phyloP scores from a whole-genome alignment of 805 yeast genomes.

The Starmerella powellii region DNA sequence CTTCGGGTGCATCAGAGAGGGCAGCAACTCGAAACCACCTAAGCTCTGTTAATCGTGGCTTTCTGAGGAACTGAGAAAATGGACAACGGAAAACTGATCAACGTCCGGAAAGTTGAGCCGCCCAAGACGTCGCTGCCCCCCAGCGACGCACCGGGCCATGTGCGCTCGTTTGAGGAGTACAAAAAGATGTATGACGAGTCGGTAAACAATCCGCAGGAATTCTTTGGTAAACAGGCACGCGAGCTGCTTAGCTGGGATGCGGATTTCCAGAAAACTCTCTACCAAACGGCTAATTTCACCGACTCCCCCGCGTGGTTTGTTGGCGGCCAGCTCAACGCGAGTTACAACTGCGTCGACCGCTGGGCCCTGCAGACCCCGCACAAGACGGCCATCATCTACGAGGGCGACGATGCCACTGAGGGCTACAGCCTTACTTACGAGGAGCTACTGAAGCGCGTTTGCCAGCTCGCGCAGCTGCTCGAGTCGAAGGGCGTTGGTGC shows the following conservation, averaged over 20 bases:
- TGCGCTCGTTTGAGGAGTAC: constrained; percentile 57
- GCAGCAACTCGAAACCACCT: not conserved
- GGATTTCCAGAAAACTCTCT: constrained; percentile 49
- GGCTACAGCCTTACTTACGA: constrained; percentile 69
- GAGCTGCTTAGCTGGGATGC: constrained; percentile 68
- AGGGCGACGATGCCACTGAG: constrained; percentile 80
- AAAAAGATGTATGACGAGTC: constrained; percentile 58
- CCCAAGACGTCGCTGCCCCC: constrained; percentile 24
- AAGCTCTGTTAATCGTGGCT: not conserved
- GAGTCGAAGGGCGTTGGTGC: constrained; percentile 73
- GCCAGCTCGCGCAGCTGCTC: constrained; percentile 75
- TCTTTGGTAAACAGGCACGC: constrained; percentile 68
- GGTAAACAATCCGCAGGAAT: constrained; percentile 62
- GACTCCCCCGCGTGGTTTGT: constrained; percentile 70
- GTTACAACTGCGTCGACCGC: constrained; percentile 88
- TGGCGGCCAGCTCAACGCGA: constrained; percentile 86
- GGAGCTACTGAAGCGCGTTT: constrained; percentile 73
- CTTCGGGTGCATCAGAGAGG: not conserved
- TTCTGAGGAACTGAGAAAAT: constrained; percentile 10
- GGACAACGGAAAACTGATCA: constrained; percentile 25
- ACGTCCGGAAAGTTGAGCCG: constrained; percentile 22
- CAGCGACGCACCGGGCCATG: constrained; percentile 27
- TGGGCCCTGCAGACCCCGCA: constrained; percentile 83
- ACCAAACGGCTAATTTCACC: constrained; percentile 22
- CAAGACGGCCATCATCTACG: constrained; percentile 60